Evolutionary conservation across 2,329 filamentous ascomycete species (phyloP), one percentile per base, ranked within the genome.

Genomic region (Zymoseptoria passerinii): DNA sequence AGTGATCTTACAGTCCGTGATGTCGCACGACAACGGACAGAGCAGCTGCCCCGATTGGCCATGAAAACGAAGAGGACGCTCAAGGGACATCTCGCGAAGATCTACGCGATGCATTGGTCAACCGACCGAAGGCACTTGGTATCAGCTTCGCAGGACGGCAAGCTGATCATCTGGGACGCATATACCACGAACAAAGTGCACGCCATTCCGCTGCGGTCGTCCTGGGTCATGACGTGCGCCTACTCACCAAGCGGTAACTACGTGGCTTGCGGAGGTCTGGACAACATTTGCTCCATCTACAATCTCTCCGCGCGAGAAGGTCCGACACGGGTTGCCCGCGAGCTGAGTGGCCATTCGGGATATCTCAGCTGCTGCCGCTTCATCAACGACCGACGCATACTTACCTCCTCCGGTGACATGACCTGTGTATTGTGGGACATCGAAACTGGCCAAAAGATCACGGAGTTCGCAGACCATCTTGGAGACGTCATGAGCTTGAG

Each of bases 341-440:
- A 99, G 77, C 82, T 99, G 53, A 97, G 94, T 29, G 94, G 94
- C 50, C 94, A 99, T 75, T 95, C 92, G 50, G 94, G 94, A 54
- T 99, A 99, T 72, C 84, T 99, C 50, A 96, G 91, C 20, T 99
- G 94, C 87, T 97, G 94, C 75, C 88, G 94, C 65, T 99, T 99
- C 76, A 95, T 97, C 80, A 97, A 96, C 75, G 94, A 99, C 78
- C 87, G 94, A 71, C 91, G 90, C 72, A 97, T 99, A 71, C 85
- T 99, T 65, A 99, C 94, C 61, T 97, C 94, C 0, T 99, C 94
- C 2, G 94, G 94, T 64, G 94, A 99, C 74, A 99, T 99, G 94
- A 99, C 94, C 55, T 99, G 94, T 76, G 96, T 97, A 87, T 89
- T 97, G 72, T 99, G 94, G 94, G 94, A 99, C 79, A 92, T 99